Conservation (phyloP, 768 basidiomycete species). For the Trametes elegans region DNA sequence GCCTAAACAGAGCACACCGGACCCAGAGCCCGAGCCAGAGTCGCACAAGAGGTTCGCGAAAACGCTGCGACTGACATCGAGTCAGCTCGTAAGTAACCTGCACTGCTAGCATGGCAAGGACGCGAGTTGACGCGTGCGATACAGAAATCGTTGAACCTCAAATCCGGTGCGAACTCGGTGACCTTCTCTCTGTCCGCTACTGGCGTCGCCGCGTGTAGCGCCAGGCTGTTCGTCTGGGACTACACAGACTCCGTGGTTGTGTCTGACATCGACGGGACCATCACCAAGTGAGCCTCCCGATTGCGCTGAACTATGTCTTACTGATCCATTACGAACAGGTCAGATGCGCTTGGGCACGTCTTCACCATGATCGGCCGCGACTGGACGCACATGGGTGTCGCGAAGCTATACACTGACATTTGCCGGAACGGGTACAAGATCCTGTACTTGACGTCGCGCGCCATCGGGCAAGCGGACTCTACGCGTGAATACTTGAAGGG, state of each 20-base stretch:
- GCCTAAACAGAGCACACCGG: not conserved
- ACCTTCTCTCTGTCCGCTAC: conserved; percentile 90
- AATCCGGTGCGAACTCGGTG: conserved; percentile 85
- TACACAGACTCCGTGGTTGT: conserved; percentile 87
- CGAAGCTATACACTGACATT: conserved; percentile 96
- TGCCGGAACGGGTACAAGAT: conserved; percentile 95
- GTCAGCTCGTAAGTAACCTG: conserved; percentile 80
- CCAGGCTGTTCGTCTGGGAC: conserved; percentile 95
- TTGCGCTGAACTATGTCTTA: not conserved
- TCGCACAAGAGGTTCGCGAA: conserved; percentile 73
- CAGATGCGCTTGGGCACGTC: conserved; percentile 93
- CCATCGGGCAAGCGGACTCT: conserved; percentile 97
- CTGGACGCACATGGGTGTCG: conserved; percentile 97
- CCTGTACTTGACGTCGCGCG: conserved; percentile 95
- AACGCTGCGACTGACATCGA: conserved; percentile 88
- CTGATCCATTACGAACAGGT: conserved; percentile 44
- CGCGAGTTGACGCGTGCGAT: not conserved
- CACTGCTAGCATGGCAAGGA: not conserved
- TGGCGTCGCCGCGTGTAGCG: conserved; percentile 80
- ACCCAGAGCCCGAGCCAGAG: not conserved
- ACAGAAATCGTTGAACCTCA: conserved; percentile 83
- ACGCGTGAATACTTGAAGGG: conserved; percentile 93
- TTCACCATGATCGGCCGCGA: conserved; percentile 98
- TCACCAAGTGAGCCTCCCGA: conserved; percentile 74
- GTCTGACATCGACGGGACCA: conserved; percentile 98